Conservation (phyloP, 768 basidiomycete species). For the Phaeotremella fagi region DNA sequence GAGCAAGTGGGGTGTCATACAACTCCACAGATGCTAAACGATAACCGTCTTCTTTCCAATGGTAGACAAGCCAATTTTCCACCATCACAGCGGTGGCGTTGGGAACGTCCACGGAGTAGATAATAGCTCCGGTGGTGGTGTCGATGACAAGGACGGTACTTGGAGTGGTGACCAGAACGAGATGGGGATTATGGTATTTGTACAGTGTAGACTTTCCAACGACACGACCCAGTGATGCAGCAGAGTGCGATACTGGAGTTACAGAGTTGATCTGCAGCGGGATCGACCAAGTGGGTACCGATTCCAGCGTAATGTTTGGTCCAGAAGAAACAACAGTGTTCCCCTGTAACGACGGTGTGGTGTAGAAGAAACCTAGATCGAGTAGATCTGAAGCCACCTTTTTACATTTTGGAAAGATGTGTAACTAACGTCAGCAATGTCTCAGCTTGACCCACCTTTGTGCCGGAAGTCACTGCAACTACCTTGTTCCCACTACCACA, state of each 20-base stretch:
- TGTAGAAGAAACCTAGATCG: slow-evolving; percentile 28
- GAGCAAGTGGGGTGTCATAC: slow-evolving; percentile 69
- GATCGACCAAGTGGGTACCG: slow-evolving; percentile 64
- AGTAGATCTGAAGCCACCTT: slow-evolving; percentile 31
- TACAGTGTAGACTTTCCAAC: slow-evolving; percentile 81
- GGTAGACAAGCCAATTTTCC: slow-evolving; percentile 92
- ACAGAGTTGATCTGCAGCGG: slow-evolving; percentile 54
- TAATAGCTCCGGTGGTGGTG: slow-evolving; percentile 65
- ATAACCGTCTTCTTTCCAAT: slow-evolving; percentile 68
- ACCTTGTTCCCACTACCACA: slow-evolving; percentile 36
- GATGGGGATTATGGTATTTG: slow-evolving; percentile 85
- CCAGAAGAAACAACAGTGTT: neutral
- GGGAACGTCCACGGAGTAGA: slow-evolving; percentile 62
- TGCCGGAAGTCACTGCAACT: slow-evolving; percentile 35
- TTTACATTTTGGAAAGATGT: slow-evolving; percentile 46
- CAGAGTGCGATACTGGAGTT: slow-evolving; percentile 52
- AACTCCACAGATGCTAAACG: slow-evolving; percentile 77
- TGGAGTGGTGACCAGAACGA: slow-evolving; percentile 64
- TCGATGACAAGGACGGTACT: slow-evolving; percentile 68
- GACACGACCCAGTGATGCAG: slow-evolving; percentile 78
- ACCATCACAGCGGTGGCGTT: slow-evolving; percentile 57
- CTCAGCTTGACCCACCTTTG: slow-evolving; percentile 18
- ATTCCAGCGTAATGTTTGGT: slow-evolving; percentile 50
- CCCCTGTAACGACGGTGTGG: neutral
- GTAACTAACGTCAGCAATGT: slow-evolving; percentile 18